Conservation (phyloP, 495 filamentous ascomycete species). For the Daldinia loculata region DNA sequence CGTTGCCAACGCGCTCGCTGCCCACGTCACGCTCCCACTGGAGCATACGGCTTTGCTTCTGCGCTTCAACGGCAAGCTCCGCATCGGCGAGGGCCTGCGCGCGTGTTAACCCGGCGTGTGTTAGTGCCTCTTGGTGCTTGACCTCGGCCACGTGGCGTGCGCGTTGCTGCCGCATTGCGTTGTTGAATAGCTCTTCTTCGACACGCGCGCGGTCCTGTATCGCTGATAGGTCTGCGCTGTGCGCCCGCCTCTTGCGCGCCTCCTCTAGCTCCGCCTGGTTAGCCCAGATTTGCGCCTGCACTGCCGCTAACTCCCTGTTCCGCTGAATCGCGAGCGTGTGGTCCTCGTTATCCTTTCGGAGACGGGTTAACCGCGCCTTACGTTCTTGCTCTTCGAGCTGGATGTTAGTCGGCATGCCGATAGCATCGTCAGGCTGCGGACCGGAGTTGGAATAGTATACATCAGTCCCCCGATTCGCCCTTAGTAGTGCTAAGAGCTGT, state of each 20-base stretch:
- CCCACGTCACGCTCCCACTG: conserved; percentile 52
- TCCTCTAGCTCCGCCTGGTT: conserved; percentile 58
- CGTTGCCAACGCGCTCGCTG: conserved; percentile 48
- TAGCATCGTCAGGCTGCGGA: conserved; percentile 54
- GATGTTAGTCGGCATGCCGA: conserved; percentile 56
- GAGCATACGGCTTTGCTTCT: conserved; percentile 46
- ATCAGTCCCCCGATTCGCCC: conserved; percentile 54
- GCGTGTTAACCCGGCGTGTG: conserved; percentile 51
- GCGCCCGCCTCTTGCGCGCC: conserved; percentile 45
- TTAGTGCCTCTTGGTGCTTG: conserved; percentile 51
- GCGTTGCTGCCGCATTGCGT: conserved; percentile 45
- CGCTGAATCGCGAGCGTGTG: conserved; percentile 50
- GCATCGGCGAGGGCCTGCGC: conserved; percentile 51
- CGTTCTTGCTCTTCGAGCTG: conserved; percentile 56
- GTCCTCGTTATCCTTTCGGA: conserved; percentile 50
- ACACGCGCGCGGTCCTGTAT: conserved; percentile 46
- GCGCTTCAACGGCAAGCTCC: conserved; percentile 50
- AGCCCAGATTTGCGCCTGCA: conserved; percentile 55
- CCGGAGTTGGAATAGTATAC: conserved; percentile 59
- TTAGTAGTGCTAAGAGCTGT: conserved; percentile 52
- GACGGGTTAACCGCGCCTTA: conserved; percentile 48
- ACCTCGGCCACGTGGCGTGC: conserved; percentile 43
- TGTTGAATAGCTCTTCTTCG: conserved; percentile 50
- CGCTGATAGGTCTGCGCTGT: conserved; percentile 39
- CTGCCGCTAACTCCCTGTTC: conserved; percentile 52